Evolutionary conservation across 768 basidiomycete species (phyloP), one percentile per base, ranked within the genome.

Genomic region (Phlebiopsis gigantea): DNA sequence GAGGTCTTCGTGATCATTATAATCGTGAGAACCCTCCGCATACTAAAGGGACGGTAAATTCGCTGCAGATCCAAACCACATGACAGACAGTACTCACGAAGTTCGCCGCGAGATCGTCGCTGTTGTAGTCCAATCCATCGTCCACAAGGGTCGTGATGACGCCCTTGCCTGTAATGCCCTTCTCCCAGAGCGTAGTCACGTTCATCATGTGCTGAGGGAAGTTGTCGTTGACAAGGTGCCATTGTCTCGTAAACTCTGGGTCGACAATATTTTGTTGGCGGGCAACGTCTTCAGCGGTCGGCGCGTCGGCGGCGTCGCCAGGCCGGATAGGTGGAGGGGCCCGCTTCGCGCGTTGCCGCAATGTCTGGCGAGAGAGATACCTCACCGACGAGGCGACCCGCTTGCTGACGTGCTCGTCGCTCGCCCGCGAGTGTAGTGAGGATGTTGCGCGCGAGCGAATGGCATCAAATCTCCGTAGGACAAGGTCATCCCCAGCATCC

Each of bases 151-250:
- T 92, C 3, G 91, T 81, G 42, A 91, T 87, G 26, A 98, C 76
- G 6, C 92, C 95, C 63, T 84, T 77, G 0, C 97, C 97, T 0
- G 88, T 93, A 61, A 94, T 79, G 2, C 93, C 95, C 73, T 87
- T 81, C 28, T 88, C 90, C 97, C 97, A 99, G 0, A 97, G 76
- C 10, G 82, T 79, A 0, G 93, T 88, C n/a, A 93, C 90, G 65
- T 99, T 98, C 85, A 99, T 88, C 77, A 80, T 84, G 62, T 91
- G 82, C 64, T 88, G 81, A 4, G 87, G 88, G 61, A 77, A 83
- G 30, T 90, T 80, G 58, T 89, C 84, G 72, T 99, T 98, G 58
- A 97, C 81, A 22, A 98, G 76, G 74, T 98, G 96, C 97, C 97
- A 98, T 75, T 98, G 96, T 57, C 81, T 70, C 15, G 77, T 67